Evolutionary conservation across 2,329 filamentous ascomycete species (phyloP), one percentile per base, ranked within the genome.

Genomic region (Scytalidium sp.): DNA sequence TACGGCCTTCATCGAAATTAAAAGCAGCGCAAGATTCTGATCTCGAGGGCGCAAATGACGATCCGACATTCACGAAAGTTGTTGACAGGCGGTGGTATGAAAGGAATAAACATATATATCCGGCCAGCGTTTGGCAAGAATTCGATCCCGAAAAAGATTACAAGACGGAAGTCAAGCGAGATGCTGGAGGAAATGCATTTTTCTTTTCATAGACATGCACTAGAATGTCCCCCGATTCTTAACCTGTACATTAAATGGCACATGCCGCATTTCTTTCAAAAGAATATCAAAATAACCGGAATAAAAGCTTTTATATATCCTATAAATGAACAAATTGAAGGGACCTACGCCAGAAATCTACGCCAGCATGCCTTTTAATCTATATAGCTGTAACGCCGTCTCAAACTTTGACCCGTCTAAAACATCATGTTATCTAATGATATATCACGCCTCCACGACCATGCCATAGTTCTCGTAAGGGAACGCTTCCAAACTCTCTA

Each of bases 81-180:
- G 93, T 99, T 3, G 93, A 99, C 72, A 81, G 94, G 52, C 78
- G 94, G 52, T 99, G 94, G 94, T 99, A 97, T 67, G 91, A 97
- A 74, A 83, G 85, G 63, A 97, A 97, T 67, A 99, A 97, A 71
- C 94, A 99, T 69, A 97, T 99, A 50, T 99, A 93, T 67, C 94
- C 94, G 0, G 93, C 93, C 19, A 97, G 90, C 65, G 81, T 93
- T 43, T 99, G 94, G 94, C 90, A 92, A 60, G 88, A 96, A 55
- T 99, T 96, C 67, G 92, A 96, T 58, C 87, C 91, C 0, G 89
- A 90, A 53, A 89, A 88, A 68, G 88, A 97, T 61, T 96, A 96
- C 71, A 80, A 83, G 63, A 79, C 76, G 56, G 83, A 89, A 58
- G 81, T 92, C 36, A 81, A 89, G 60, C 88, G 90, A 62, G 94